Conservation (phyloP, 2,329 filamentous ascomycete genomes). For the Cordyceps cicadae region DNA sequence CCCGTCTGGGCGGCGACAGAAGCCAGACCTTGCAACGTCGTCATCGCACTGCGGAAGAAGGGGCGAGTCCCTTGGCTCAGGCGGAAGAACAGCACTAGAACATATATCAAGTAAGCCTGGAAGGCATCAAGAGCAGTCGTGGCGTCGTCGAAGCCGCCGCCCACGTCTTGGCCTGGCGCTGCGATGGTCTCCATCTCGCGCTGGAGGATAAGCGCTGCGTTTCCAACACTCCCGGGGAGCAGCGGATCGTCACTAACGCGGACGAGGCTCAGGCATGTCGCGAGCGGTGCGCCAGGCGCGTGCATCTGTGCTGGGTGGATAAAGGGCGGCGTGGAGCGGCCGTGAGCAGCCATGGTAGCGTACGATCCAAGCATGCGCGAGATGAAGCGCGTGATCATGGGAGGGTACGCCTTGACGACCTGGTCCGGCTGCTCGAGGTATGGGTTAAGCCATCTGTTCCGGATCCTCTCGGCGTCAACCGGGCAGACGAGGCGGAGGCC, state of each 20-base stretch:
- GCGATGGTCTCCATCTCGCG: slow-evolving; percentile 4
- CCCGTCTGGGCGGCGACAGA: slow-evolving; percentile 31
- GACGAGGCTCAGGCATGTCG: slow-evolving; percentile 1
- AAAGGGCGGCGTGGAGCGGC: not conserved
- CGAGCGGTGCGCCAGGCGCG: not conserved
- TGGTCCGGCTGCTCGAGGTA: not conserved
- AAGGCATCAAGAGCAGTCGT: slow-evolving; percentile 33
- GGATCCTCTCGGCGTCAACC: slow-evolving; percentile 1
- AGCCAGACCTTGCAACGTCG: slow-evolving; percentile 43
- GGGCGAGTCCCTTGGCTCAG: slow-evolving; percentile 18
- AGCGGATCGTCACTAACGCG: slow-evolving; percentile 1
- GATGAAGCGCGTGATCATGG: not conserved
- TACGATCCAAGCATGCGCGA: slow-evolving; percentile 6
- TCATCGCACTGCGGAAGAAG: slow-evolving; percentile 34
- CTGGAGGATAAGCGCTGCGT: not conserved
- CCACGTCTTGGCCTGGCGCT: not conserved
- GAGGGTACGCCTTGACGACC: slow-evolving; percentile 1
- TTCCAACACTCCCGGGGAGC: not conserved
- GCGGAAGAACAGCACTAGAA: slow-evolving; percentile 39
- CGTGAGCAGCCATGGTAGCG: slow-evolving; percentile 4
- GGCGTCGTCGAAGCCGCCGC: not conserved
- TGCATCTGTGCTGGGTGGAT: not conserved
- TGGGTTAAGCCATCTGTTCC: slow-evolving; percentile 5
- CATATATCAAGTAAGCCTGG: slow-evolving; percentile 47
- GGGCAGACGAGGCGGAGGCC: not conserved